These are phyloP conservation scores for Talaromyces stipitatus DNA, from an alignment of 495 filamentous ascomycete genomes.

Conservation along the genomic window DNA sequence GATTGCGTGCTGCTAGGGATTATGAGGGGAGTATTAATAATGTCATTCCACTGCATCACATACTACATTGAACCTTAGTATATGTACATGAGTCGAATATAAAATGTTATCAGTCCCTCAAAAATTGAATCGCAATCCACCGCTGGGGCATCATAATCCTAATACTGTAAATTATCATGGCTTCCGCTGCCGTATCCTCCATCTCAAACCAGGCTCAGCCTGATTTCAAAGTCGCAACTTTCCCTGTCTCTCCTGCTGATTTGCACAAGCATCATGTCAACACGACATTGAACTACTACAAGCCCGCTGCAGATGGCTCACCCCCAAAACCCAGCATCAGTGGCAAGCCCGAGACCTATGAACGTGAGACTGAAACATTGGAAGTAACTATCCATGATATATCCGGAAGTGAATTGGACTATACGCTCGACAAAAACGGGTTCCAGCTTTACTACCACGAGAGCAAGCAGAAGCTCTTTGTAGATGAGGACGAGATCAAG, in stretches of 20 bases:
- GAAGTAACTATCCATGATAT: conserved; percentile 37
- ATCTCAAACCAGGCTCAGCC: conserved; percentile 7
- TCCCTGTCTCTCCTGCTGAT: conserved; percentile 9
- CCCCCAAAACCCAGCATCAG: conserved; percentile 42
- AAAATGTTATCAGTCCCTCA: too few species aligned
- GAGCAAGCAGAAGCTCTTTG: conserved; percentile 40
- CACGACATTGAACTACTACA: conserved; percentile 52
- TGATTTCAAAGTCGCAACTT: conserved; percentile 6
- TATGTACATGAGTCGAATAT: too few species aligned
- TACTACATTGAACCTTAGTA: too few species aligned
- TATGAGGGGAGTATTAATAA: neutral
- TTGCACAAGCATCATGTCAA: conserved; percentile 39
- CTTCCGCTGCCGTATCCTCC: conserved; percentile 30
- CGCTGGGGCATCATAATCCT: too few species aligned
- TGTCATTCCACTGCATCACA: neutral
- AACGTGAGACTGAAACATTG: conserved; percentile 27
- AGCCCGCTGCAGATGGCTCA: conserved; percentile 51
- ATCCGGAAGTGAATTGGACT: conserved; percentile 41
- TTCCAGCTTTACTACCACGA: conserved; percentile 44
- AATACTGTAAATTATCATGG: too few species aligned
- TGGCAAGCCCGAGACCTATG: conserved; percentile 42
- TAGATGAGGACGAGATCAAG: conserved; percentile 63
- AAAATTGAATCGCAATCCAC: too few species aligned
- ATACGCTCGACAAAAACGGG: conserved; percentile 38
- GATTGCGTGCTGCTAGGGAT: conserved; percentile 3